Evolutionary conservation across 192 early-diverging fungal genomes (phyloP), one percentile per base, ranked within the genome.

Genomic region (Coemansia nantahalensis): DNA sequence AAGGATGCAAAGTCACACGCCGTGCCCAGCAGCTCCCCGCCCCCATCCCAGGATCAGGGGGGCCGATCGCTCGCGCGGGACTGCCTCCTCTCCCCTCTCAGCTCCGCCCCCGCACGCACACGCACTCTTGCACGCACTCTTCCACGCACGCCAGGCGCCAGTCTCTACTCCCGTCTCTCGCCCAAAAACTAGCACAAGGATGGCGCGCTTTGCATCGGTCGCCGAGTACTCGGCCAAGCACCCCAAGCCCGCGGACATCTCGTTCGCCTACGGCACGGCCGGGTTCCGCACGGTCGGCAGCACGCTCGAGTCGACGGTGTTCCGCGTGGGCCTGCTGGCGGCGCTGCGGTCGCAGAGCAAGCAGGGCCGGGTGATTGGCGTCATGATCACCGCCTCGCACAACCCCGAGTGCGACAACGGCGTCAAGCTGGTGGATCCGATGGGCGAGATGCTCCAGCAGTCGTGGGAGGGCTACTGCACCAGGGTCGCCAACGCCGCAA

Each of bases 321-420:
- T 93, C 83, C 83, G 87, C 40, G 86, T 91, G 24, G 97, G 90
- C 26, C 83, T 98, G 34, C 71, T 99, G 36, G 95, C 92, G 12
- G 86, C 84, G 23, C 82, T 99, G 34, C 86, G 97, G 51, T 97
- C 94, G 24, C 89, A 92, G 70, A 86, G 82, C 64, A 80, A 93
- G 46, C 68, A 82, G 24, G 90, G 93, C 43, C 82, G 85, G 51
- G 79, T 73, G 44, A 94, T 99, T 53, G 97, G 97, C 46, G 86
- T 91, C 33, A 98, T 99, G 97, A 83, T 99, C 54, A 99, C 97
- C 38, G 97, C 97, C 28, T 97, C 94, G 23, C 97, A 99, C 79
- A 99, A 99, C 74, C 89, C 92, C 40, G 93, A 89, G 71, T 59
- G 89, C 73, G 97, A 99, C 80, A 99, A 99, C 64, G 97, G 97